phyloP scores from a whole-genome alignment of 495 filamentous ascomycete species.

The Lichina pygmaea region DNA sequence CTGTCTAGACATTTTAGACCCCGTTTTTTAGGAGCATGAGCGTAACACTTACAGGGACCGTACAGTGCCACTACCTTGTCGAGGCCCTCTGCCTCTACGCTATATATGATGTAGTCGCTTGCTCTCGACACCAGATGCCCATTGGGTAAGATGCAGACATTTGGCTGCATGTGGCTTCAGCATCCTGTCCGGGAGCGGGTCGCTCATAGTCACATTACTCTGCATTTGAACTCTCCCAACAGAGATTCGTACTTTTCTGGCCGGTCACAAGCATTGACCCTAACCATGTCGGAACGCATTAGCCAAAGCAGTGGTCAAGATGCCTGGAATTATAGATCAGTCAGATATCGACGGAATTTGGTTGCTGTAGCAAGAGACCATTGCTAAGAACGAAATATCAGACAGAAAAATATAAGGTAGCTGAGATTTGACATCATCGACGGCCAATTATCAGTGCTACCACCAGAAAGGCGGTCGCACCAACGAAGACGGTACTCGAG shows the following conservation, averaged over 20 bases:
- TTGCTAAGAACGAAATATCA: conserved; percentile 21
- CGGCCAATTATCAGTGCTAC: conserved; percentile 16
- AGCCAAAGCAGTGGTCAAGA: no score
- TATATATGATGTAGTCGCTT: conserved; percentile 95
- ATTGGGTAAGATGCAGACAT: conserved; percentile 59
- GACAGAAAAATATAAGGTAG: conserved; percentile 81
- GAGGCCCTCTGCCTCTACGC: conserved; percentile 79
- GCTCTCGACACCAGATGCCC: conserved; percentile 82
- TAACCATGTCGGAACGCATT: conserved; percentile 10
- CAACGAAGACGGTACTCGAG: conserved; percentile 54
- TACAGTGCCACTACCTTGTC: conserved; percentile 60
- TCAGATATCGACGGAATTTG: background rate
- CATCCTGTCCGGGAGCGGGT: conserved; percentile 10
- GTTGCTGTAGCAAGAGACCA: background rate
- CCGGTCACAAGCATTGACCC: conserved; percentile 83
- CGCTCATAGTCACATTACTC: conserved; percentile 15
- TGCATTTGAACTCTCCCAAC: conserved; percentile 47
- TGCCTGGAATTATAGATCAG: background rate
- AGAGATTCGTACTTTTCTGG: conserved; percentile 59
- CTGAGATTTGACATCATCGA: conserved; percentile 93
- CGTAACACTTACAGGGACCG: conserved; percentile 53
- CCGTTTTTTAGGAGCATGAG: background rate
- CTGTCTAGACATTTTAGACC: conserved; percentile 21
- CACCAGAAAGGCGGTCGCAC: conserved; percentile 24
- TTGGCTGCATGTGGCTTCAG: conserved; percentile 32